Base-by-base conservation (phyloP, 441 rosid species). In the Bruguiera hainesii region DNA sequence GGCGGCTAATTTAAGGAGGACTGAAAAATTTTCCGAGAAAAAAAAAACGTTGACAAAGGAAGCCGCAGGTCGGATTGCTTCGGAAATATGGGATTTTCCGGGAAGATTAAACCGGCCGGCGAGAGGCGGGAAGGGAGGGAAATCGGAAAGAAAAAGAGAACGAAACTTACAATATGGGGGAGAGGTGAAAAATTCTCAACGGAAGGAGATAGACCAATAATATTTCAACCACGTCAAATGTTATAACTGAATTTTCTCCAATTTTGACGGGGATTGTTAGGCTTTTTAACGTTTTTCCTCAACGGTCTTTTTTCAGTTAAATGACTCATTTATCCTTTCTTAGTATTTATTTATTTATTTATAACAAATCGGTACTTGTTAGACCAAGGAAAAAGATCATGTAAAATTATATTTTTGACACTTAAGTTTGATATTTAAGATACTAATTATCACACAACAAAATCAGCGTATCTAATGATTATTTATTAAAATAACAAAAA, bases 101-200 rank as follows among this genome's bases (percentile, higher is more conserved):
- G 76, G 79, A 66, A 76, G 72, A 66, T 70, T 67, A 5, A 57
- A 77, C 84, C 81, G 84, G 75, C 89, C 89, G 73, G 75, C 56
- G 64, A 55, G 75, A n/a, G 53, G 60, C 30, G 23, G 6, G 61
- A 35, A 11, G 51, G 9, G 26, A 58, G 37, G 66, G 46, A 39
- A 53, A 53, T 10, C 29, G 29, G 29, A 9, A 29, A 53, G 58
- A 21, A 23, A 23, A 23, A 23, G 15, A 53, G 29, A 53, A 23
- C 23, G 58, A 10, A 2, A 10, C 29, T 3, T 21, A 53, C 16
- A 3, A 53, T 20, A 23, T 10, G 64, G 63, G 77, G 71, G 53
- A 52, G 50, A 20, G 23, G 70, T 35, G 16, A 68, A 67, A 56
- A 39, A 65, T 61, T 28, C 64, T n/a, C 21, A 13, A 6, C 56